Conservation (phyloP, 2,329 filamentous ascomycete species). For the Botrytis elliptica region DNA sequence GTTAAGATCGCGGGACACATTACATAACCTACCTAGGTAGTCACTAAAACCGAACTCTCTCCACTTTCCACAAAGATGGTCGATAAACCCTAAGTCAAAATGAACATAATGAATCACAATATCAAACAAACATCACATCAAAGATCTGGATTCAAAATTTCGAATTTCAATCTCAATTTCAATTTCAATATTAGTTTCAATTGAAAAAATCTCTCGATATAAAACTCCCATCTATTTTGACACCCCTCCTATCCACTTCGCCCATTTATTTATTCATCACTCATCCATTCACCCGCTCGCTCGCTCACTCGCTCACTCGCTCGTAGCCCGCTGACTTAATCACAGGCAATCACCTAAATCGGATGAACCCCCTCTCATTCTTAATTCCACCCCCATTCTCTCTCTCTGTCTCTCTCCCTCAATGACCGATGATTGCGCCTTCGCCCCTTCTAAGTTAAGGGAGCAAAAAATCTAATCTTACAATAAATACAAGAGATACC, state of each 20-base stretch:
- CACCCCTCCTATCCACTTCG: neutral
- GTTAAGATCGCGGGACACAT: no score
- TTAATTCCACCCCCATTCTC: neutral
- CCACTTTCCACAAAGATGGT: neutral
- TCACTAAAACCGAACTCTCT: neutral
- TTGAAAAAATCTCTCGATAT: neutral
- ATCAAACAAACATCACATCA: neutral
- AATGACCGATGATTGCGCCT: neutral
- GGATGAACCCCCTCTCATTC: neutral
- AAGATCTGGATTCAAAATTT: neutral
- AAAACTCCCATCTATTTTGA: neutral
- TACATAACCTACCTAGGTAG: neutral
- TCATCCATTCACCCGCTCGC: neutral
- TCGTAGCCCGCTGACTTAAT: neutral
- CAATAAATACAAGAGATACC: slow-evolving; percentile 12
- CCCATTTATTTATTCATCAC: neutral
- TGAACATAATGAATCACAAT: neutral
- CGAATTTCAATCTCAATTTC: neutral
- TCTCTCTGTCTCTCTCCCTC: neutral
- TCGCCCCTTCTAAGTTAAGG: neutral
- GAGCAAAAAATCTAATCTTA: neutral
- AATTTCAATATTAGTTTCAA: neutral
- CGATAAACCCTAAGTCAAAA: no score
- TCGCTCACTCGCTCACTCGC: neutral
- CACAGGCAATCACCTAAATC: neutral